Percentiles rank a stretch among this genome's conserved stretches.
Evolutionary conservation across 805 yeast genomes (phyloP).

Genomic region (Lachancea cidri): DNA sequence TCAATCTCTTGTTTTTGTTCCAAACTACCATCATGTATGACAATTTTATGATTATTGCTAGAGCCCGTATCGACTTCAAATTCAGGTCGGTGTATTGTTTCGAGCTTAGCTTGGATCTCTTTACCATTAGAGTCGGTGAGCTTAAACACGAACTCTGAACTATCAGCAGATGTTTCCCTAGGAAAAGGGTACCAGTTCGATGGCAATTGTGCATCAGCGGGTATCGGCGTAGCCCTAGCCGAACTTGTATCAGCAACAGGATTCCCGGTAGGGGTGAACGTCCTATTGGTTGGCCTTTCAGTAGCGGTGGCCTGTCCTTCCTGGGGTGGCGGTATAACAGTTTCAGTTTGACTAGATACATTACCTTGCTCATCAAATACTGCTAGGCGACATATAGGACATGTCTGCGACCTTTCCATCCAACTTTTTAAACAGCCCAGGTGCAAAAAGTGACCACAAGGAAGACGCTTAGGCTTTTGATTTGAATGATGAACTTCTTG

Average conservation of each 20-base stretch:
- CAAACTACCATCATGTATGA: background rate
- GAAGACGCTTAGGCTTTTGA: slow-evolving; percentile 64
- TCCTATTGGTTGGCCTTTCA: background rate
- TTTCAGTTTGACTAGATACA: slow-evolving; percentile 9
- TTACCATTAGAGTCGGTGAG: slow-evolving; percentile 1
- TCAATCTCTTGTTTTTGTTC: slow-evolving; percentile 5
- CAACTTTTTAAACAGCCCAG: slow-evolving; percentile 86
- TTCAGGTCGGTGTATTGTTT: background rate
- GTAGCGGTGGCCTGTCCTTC: background rate
- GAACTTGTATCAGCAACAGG: background rate
- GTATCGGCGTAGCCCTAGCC: background rate
- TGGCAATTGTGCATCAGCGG: background rate
- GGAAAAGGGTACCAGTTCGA: slow-evolving; percentile 19
- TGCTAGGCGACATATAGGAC: slow-evolving; percentile 83
- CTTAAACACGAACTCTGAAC: background rate
- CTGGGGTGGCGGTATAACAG: slow-evolving; percentile 1
- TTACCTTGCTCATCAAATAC: slow-evolving; percentile 43
- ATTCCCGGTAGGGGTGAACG: background rate
- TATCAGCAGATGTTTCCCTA: slow-evolving; percentile 5
- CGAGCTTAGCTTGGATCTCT: background rate
- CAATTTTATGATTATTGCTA: background rate
- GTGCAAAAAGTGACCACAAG: slow-evolving; percentile 86
- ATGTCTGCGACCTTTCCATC: slow-evolving; percentile 87
- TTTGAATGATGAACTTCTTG: slow-evolving; percentile 34
- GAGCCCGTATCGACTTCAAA: background rate